Base-by-base conservation (phyloP, 345 rosid species). In the Camelina neglecta region DNA sequence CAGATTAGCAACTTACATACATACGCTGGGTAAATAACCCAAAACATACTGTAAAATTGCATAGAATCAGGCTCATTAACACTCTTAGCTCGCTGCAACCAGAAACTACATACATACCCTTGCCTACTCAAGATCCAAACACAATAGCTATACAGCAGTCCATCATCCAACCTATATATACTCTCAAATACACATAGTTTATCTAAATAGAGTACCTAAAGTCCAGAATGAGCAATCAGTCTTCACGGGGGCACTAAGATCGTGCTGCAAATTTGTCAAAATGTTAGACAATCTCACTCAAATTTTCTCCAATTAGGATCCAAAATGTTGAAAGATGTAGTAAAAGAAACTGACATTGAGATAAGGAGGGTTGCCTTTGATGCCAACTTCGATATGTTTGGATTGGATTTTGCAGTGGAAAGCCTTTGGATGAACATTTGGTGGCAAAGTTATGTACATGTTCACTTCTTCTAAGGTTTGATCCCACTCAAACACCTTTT, bases 331-430 rank as follows among this genome's bases (percentile, higher is more conserved):
- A 76, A 29, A 36, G 8, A 6, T 33, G 12, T 35, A 5, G 11
- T 83, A 83, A 26, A 35, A 61, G 16, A 36, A 38, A 81, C 89
- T 70, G 33, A 92, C 97, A 77, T 89, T 87, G 83, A 95, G 96
- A 74, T 86, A 95, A 60, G 97, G 98, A 79, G 98, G 89, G 83
- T 88, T 92, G 85, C 98, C 97, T 76, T 88, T 90, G 93, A 95
- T 90, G 69, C 99, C 94, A 60, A 95, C 80, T 83, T 90, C 96
- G 69, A 95, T 56, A 80, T 95, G 98, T 60, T 88, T 90, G 38
- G 94, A 86, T 67, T 91, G 82, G 75, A 93, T 86, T 83, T 86
- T 93, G 84, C 96, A 95, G 70, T 85, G 85, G 69, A 92, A 89
- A 26, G 81, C 88, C 88, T 95, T 93, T 7, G 94, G 65, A 31